Percentiles rank a stretch among this genome's conserved stretches.
phyloP scores from a whole-genome alignment of 805 yeast genomes.

The Nematodospora valgi region DNA sequence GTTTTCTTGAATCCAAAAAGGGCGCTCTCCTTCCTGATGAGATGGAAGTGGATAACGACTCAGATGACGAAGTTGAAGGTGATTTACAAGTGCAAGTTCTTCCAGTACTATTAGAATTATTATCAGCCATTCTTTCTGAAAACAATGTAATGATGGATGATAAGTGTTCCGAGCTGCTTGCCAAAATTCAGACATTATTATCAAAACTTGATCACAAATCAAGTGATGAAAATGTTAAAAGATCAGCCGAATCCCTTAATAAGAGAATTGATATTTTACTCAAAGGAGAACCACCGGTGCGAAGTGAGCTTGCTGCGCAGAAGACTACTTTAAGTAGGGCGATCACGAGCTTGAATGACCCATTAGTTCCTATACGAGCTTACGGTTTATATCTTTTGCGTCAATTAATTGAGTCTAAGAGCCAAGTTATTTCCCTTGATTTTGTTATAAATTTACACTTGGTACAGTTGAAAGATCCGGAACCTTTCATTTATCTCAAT shows the following conservation, averaged over 20 bases:
- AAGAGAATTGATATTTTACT: conserved; percentile 27
- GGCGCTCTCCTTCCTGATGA: conserved; percentile 13
- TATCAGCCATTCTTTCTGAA: conserved; percentile 36
- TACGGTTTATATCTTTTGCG: conserved; percentile 73
- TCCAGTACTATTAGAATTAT: conserved; percentile 31
- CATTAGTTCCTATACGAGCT: conserved; percentile 79
- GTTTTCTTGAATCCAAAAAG: conserved; percentile 15
- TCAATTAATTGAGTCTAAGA: conserved; percentile 46
- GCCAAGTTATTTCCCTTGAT: conserved; percentile 49
- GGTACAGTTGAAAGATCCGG: conserved; percentile 66
- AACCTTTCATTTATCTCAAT: conserved; percentile 84
- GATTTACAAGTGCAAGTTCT: conserved; percentile 15
- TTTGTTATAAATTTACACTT: conserved; percentile 62
- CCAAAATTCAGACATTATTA: conserved; percentile 22
- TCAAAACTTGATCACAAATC: conserved; percentile 2
- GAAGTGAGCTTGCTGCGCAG: conserved; percentile 29
- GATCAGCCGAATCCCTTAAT: conserved; percentile 22
- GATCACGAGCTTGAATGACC: conserved; percentile 65
- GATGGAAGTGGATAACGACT: conserved; percentile 17
- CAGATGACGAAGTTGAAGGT: conserved; percentile 25
- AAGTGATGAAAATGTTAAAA: conserved; percentile 8
- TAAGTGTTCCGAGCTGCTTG: conserved; percentile 25
- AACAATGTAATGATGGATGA: conserved; percentile 22
- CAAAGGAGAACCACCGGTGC: conserved; percentile 21
- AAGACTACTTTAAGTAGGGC: conserved; percentile 52